Base-by-base conservation (phyloP, 1,139 yeast genomes). In the Scheffersomyces insectosa region DNA sequence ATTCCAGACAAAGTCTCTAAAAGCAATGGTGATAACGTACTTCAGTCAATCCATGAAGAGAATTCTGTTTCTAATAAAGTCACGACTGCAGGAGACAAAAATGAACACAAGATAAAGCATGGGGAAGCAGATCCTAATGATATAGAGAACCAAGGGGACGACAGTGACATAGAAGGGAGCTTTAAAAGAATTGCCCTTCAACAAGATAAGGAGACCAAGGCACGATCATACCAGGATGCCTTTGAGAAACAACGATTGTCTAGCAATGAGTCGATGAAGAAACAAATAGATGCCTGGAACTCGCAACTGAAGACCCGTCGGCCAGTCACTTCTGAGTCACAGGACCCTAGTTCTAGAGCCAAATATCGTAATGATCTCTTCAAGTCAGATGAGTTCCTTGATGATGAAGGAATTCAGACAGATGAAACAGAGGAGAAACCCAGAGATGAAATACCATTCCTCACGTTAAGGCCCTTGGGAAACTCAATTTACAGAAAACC, bases 401-500 rank as follows among this genome's bases (percentile, higher is more conserved):
- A 20, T 20, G 25, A 20, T 20, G 25, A 20, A 7, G 25, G 8
- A 20, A 20, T 20, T 20, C 25, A 20, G 6, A 20, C 25, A 5
- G 25, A 20, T 20, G 25, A 20, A 20, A 20, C 25, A n/a, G 37
- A 39, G 13, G 42, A 39, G 6, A 39, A 39, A 10, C 38, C 27
- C 14, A 23, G 5, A 29, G 10, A 27, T 23, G 9, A 16, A 16
- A 9, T 14, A 5, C 28, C 69, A 3, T 65, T 70, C 43, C 57
- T 70, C 13, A 52, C 62, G 1, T 55, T 74, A 14, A 52, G 50
- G 9, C 79, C 79, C 3, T 42, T 64, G 11, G 42, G 53, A 0
- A 54, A 55, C 8, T 68, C 75, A 9, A 57, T 70, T 8, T 52
- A 60, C 12, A 47, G 56, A n/a, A 54, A 51, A 4, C 78, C 80